Evolutionary conservation across 2,329 filamentous ascomycete species (phyloP).

Genomic region (Venturia nashicola): DNA sequence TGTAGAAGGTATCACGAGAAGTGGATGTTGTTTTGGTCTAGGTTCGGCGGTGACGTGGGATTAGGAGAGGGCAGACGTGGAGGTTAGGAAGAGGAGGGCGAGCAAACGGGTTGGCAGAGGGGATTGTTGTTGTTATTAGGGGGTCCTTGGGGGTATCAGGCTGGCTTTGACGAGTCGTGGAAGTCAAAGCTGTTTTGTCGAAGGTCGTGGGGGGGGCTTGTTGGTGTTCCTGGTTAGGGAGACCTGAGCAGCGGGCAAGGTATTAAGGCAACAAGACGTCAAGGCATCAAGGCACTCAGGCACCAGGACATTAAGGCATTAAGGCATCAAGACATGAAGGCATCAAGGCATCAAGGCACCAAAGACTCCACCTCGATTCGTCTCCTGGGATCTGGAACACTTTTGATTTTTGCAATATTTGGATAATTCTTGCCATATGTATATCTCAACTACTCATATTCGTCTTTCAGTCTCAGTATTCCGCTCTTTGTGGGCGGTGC

Average conservation of each 20-base stretch:
- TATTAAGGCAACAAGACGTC: too few species aligned
- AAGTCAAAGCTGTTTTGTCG: neutral
- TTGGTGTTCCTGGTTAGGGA: neutral
- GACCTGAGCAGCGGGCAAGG: neutral
- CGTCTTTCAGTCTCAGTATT: neutral
- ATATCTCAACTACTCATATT: too few species aligned
- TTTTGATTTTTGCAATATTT: neutral
- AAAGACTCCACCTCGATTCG: too few species aligned
- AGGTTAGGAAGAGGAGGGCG: neutral
- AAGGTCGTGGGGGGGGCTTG: neutral
- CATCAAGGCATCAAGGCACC: too few species aligned
- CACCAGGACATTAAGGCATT: too few species aligned
- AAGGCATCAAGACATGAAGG: too few species aligned
- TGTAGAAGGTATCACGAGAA: neutral
- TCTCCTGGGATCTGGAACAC: too few species aligned
- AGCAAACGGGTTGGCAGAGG: neutral
- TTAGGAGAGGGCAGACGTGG: neutral
- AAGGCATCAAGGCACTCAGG: too few species aligned
- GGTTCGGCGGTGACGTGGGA: slow-evolving; percentile 2
- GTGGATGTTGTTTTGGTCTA: neutral
- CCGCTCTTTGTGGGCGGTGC: neutral
- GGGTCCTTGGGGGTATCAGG: neutral
- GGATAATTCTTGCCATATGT: too few species aligned
- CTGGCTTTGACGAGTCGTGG: neutral
- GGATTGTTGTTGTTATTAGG: neutral